Evolutionary conservation across 768 basidiomycete species (phyloP), one percentile per base, ranked within the genome.

Genomic region (Kwoniella botswanensis): DNA sequence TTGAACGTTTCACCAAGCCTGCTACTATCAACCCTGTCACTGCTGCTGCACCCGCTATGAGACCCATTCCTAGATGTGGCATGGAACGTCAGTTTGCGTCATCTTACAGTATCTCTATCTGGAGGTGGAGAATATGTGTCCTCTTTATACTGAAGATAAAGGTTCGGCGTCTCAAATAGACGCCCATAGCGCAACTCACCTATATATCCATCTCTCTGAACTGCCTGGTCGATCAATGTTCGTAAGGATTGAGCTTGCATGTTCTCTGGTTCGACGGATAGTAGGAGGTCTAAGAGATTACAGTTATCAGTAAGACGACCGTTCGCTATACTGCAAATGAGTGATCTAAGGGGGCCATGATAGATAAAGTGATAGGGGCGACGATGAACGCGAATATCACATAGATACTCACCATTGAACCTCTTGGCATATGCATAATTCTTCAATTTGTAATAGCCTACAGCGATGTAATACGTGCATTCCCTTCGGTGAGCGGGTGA

Each of bases 381-480:
- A 22, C 4, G 52, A 56, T 22, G 55, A 56, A 1, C 12, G 24
- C 4, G 7, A 17, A 56, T n/a, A 21, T 22, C 12, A 21, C n/a
- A 56, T 4, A 21, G 5, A 12, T 17, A 82, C 91, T 71, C 60
- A 97, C 96, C 90, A 82, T 98, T 98, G 84, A 97, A 99, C 71
- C 88, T 90, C 84, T 88, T 91, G 2, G 95, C 93, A 79, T 98
- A 93, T 21, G 92, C 91, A 82, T 91, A 98, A 82, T 98, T 94
- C 12, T 90, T 90, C 88, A 98, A 91, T 87, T 98, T 98, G 85
- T 93, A 98, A 84, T 98, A 90, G 0, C 97, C 97, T 15, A 98
- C 86, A 3, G 94, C 93, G 26, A 99, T 89, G 85, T 98, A 99
- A 81, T 98, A 99, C 44, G 98, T 85, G 77, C 96, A 98, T 85